These are phyloP conservation scores for Gloeophyllum trabeum DNA, from an alignment of 768 basidiomycete species.

Conservation along the genomic window DNA sequence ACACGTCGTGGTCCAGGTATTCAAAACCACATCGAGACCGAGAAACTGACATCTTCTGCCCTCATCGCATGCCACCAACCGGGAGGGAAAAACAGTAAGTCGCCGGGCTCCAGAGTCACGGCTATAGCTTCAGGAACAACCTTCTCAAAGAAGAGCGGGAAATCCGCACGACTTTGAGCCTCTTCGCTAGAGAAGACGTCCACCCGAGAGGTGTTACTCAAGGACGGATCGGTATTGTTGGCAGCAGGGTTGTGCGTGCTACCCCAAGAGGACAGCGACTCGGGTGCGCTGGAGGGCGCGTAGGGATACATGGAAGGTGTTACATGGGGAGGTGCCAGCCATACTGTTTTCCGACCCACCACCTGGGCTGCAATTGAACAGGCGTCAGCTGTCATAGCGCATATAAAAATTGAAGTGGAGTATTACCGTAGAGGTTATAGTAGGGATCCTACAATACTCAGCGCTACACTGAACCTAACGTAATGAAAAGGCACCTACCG, in stretches of 20 bases:
- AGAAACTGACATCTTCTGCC: constrained; percentile 73
- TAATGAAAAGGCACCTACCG: constrained; percentile 33
- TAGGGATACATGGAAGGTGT: constrained; percentile 51
- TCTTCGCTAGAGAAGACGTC: constrained; percentile 55
- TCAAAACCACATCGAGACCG: constrained; percentile 88
- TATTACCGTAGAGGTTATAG: constrained; percentile 89
- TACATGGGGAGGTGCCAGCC: constrained; percentile 71
- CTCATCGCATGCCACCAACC: constrained; percentile 95
- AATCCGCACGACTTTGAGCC: constrained; percentile 12
- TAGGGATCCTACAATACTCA: constrained; percentile 66
- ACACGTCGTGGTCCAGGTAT: background rate
- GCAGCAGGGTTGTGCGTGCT: constrained; percentile 24
- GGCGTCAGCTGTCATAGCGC: constrained; percentile 16
- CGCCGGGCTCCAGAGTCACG: constrained; percentile 66
- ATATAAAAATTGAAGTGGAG: constrained; percentile 90
- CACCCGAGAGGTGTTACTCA: constrained; percentile 73
- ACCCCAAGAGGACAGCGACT: constrained; percentile 4
- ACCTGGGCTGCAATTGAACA: constrained; percentile 54
- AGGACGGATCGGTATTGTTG: constrained; percentile 30
- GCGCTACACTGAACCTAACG: constrained; percentile 5
- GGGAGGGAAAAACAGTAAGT: constrained; percentile 81
- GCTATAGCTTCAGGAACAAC: constrained; percentile 52
- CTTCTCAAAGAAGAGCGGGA: constrained; percentile 40
- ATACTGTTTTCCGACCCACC: constrained; percentile 81
- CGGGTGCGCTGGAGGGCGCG: constrained; percentile 11